Evolutionary conservation across 192 early-diverging fungal genomes (phyloP).

Genomic region (Gigaspora rosea): DNA sequence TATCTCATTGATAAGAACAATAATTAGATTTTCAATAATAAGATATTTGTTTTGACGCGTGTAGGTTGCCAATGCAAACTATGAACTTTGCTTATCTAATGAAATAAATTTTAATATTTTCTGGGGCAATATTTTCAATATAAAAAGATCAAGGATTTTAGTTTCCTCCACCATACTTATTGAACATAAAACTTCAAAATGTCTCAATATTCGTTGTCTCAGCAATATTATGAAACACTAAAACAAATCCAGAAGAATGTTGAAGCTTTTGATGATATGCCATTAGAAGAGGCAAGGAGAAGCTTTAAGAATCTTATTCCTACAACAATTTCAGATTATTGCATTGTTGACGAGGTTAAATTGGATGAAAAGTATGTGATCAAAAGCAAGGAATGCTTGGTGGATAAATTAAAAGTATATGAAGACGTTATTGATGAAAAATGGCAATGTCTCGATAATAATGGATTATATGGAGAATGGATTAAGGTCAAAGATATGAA

Average conservation of each 20-base stretch:
- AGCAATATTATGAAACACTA: background rate
- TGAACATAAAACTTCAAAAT: background rate
- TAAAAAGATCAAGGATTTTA: too few species aligned
- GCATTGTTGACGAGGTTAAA: background rate
- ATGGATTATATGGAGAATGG: slow-evolving; percentile 39
- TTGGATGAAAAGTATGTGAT: background rate
- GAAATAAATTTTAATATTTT: too few species aligned
- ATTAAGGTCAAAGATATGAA: slow-evolving; percentile 32
- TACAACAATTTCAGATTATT: background rate
- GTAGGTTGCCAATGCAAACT: too few species aligned
- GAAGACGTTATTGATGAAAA: background rate
- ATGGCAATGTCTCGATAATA: background rate
- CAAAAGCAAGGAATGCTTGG: background rate
- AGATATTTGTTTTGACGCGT: too few species aligned
- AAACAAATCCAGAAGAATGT: background rate
- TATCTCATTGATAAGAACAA: too few species aligned
- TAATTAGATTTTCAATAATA: too few species aligned
- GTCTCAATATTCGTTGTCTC: background rate
- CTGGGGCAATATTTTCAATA: too few species aligned
- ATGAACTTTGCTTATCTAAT: too few species aligned
- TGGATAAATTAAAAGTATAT: background rate
- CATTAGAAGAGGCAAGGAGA: background rate
- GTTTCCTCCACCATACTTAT: too few species aligned
- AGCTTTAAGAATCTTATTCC: background rate
- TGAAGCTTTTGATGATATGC: background rate